phyloP scores from a whole-genome alignment of 371 early-diverging fungal species.

The Mortierella sp. region DNA sequence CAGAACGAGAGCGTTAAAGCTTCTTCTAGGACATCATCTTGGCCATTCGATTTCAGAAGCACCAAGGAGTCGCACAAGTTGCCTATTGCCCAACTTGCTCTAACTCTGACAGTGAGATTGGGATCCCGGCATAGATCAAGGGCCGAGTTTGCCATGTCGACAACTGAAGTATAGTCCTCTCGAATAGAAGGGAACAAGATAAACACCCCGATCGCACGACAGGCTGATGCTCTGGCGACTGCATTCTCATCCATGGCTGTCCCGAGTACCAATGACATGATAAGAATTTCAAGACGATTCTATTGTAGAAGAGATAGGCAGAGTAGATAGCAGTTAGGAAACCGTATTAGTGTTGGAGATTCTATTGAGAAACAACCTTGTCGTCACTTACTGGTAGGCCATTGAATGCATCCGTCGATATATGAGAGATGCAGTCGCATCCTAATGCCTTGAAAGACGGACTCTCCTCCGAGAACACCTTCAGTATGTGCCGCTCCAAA shows the following conservation, averaged over 20 bases:
- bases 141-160: slow-evolving; percentile 43
- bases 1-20: slow-evolving; percentile 59
- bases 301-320: slow-evolving; percentile 25
- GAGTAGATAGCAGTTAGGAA: neutral
- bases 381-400: slow-evolving; percentile 58
- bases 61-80: slow-evolving; percentile 81
- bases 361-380: neutral
- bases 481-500: slow-evolving; percentile 65
- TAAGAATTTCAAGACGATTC: slow-evolving; percentile 63
- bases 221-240: slow-evolving; percentile 76
- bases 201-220: slow-evolving; percentile 78
- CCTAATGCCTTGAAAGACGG: slow-evolving; percentile 68
- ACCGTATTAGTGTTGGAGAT: neutral
- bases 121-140: slow-evolving; percentile 60
- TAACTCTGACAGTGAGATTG: slow-evolving; percentile 71
- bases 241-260: slow-evolving; percentile 69
- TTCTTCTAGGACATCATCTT: slow-evolving; percentile 41
- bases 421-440: slow-evolving; percentile 75
- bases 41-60: slow-evolving; percentile 61
- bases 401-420: slow-evolving; percentile 64
- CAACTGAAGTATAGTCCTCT: slow-evolving; percentile 55
- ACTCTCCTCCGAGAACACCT: slow-evolving; percentile 60
- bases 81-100: slow-evolving; percentile 85
- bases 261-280: slow-evolving; percentile 67
- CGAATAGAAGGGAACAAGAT: slow-evolving; percentile 71